Evolutionary conservation across 2,329 filamentous ascomycete genomes (phyloP), one percentile per base, ranked within the genome.

Genomic region (Venturia nashicola): DNA sequence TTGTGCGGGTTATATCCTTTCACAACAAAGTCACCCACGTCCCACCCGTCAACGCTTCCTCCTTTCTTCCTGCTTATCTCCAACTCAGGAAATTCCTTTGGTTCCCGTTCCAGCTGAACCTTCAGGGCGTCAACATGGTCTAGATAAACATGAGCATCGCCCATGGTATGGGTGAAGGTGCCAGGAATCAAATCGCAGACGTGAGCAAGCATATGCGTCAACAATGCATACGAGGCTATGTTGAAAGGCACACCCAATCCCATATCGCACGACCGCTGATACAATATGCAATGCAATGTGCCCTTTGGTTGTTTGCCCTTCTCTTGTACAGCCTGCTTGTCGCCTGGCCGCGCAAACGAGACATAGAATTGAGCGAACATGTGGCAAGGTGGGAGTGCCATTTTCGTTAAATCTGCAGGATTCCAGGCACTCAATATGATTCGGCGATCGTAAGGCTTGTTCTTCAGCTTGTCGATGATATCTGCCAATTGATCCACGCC

Each of bases 311-410:
- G 72, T 66, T 68, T 67, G 42, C 72, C 71, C 64, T 60, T 64
- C 48, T 57, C 61, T 48, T 54, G 23, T 42, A 59, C 27, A 40
- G 46, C 61, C 39, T 40, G 40, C 69, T 66, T 8, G 67, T 64
- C 48, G 20, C 59, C 55, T 32, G 40, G 61, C 34, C 74, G 65
- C 12, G 88, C 89, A 73, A 86, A 95, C 0, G 86, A 89, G 20
- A 96, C 91, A 73, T 95, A 96, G 72, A 97, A 97, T 72, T 97
- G 93, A 5, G 92, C 92, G 78, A 97, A 96, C 90, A 97, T 96
- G 77, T 97, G 93, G 73, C 92, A 97, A 1, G 93, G 93, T 67
- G 93, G 92, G 39, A 97, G 79, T 1, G 91, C 93, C 93, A 97
- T 97, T 73, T 88, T 87, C 68, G 82, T 82, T 68, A 97, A 75